phyloP scores from a whole-genome alignment of 2,329 filamentous ascomycete species.

The Trichoderma brevicompactum region DNA sequence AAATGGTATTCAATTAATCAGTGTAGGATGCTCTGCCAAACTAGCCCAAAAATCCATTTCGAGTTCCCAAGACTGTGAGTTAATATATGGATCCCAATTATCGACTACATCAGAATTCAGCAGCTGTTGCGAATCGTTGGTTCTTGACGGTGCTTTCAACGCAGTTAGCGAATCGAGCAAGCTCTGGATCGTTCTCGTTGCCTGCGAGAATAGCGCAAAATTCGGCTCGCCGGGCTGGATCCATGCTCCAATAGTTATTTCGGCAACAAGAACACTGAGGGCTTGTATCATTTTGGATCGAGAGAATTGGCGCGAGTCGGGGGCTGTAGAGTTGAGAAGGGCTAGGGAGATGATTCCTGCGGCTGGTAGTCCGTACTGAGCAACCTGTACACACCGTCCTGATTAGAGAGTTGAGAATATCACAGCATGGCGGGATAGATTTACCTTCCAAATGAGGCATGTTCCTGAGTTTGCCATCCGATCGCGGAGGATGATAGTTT shows the following conservation, averaged over 20 bases:
- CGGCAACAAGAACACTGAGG: constrained; percentile 22
- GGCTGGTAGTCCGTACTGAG: constrained; percentile 19
- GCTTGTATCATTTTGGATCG: constrained; percentile 23
- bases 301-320: constrained; percentile 17
- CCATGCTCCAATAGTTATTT: constrained; percentile 23
- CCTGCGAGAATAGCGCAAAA: constrained; percentile 22
- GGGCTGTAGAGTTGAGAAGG: constrained; percentile 13
- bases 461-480: constrained; percentile 27
- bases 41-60: constrained; percentile 26
- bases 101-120: background rate
- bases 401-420: background rate
- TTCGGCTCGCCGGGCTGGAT: constrained; percentile 24
- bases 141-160: background rate
- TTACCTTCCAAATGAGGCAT: constrained; percentile 25
- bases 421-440: background rate
- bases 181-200: constrained; percentile 25
- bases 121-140: constrained; percentile 6
- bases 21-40: constrained; percentile 15
- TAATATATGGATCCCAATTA: constrained; percentile 23
- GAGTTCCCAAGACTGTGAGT: constrained; percentile 25
- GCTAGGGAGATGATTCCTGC: constrained; percentile 17
- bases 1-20: constrained; percentile 9
- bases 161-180: constrained; percentile 20
- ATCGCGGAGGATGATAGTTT: constrained; percentile 16
- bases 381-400: background rate